phyloP scores from a whole-genome alignment of 2,329 filamentous ascomycete genomes.

The Monilinia laxa region DNA sequence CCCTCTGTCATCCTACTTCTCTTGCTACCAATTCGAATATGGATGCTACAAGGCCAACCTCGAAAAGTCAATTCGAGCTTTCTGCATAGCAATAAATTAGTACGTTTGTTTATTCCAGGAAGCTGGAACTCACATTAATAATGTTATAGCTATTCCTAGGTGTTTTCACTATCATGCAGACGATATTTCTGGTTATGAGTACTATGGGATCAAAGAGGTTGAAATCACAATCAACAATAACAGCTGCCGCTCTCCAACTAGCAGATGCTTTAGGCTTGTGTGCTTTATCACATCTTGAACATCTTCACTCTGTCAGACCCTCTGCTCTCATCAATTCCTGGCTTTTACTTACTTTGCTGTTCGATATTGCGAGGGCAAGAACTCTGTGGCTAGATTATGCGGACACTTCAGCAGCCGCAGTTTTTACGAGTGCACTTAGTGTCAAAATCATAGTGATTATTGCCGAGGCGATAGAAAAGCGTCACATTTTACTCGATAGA shows the following conservation, averaged over 20 bases:
- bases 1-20: slow-evolving; percentile 30
- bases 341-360: slow-evolving; percentile 34
- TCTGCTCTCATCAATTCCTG: slow-evolving; percentile 34
- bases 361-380: slow-evolving; percentile 33
- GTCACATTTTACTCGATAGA: slow-evolving; percentile 38
- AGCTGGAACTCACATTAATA: background rate
- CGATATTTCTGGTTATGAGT: slow-evolving; percentile 27
- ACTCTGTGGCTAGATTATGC: slow-evolving; percentile 36
- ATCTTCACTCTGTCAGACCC: slow-evolving; percentile 33
- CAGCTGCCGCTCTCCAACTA: slow-evolving; percentile 29
- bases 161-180: slow-evolving; percentile 31
- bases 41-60: slow-evolving; percentile 25
- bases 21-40: slow-evolving; percentile 29
- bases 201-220: slow-evolving; percentile 18
- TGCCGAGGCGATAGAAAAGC: slow-evolving; percentile 45
- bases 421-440: slow-evolving; percentile 42
- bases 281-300: slow-evolving; percentile 34
- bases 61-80: slow-evolving; percentile 32
- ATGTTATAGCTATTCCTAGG: slow-evolving; percentile 37
- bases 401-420: slow-evolving; percentile 37
- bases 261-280: slow-evolving; percentile 30
- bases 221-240: slow-evolving; percentile 27
- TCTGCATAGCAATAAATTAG: slow-evolving; percentile 32
- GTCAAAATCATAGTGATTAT: slow-evolving; percentile 41
- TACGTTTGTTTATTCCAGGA: slow-evolving; percentile 24